Base-by-base conservation (phyloP, 2,329 filamentous ascomycete genomes). In the Colletotrichum sublineola region DNA sequence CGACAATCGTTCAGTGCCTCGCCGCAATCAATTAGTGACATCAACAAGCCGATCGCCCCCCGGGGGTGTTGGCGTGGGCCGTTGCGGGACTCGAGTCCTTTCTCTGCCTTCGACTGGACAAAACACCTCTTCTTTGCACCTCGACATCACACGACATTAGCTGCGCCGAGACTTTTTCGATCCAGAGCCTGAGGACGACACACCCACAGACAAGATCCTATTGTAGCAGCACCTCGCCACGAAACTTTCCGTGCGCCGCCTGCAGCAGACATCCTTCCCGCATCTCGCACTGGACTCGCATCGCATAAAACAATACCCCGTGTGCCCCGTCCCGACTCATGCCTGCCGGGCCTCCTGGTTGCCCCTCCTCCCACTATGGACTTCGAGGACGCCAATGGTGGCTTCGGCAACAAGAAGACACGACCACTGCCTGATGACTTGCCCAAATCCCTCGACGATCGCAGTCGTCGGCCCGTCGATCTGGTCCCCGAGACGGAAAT, bases 361-460 rank as follows among this genome's bases (percentile, higher is more conserved):
- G 78, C 80, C 81, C 81, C 82, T 82, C 80, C 79, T 79, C 78
- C 80, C 80, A 83, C 82, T 81, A 91, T 91, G 89, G 89, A 91
- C 84, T 83, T 88, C 78, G 87, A 85, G 81, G 86, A 86, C 79
- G 81, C 83, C 78, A 82, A 78, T 77, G 82, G 80, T 79, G 81
- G 80, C 74, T 81, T 83, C 73, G 80, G 81, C 78, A 77, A 82
- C 36, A 79, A 79, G 73, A 85, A 84, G 81, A 84, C 87, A 72
- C 84, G 84, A 73, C 76, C 80, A 73, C 89, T 98, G 63, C 96
- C 96, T 52, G 85, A 89, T 76, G 96, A 99, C 82, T 89, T 99
- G 46, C 96, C 96, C 14, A 96, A 90, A 76, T 97, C 95, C 15
- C 89, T 99, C 67, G 93, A 99, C 81, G 96, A 99, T 84, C 91